phyloP scores from a whole-genome alignment of 1,284 basidiomycete genomes.

The Cryptococcus hybrid region DNA sequence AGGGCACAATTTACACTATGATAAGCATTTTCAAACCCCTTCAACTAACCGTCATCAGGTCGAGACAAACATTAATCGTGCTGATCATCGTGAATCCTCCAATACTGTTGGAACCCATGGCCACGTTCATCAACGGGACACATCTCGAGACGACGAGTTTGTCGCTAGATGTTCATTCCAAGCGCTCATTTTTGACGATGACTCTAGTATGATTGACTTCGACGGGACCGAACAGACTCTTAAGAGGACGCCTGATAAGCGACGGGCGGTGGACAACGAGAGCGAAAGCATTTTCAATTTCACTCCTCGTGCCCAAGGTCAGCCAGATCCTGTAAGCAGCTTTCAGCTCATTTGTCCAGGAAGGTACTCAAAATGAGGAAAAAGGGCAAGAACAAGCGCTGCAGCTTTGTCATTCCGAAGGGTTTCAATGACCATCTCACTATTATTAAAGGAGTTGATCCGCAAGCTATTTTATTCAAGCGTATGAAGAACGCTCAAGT shows the following conservation, averaged over 20 bases:
- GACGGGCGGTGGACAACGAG: neutral
- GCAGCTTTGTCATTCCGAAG: constrained; percentile 8
- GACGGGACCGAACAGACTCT: neutral
- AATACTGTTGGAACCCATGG: no score
- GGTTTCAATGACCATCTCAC: neutral
- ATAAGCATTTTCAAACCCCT: no score
- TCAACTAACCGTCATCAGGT: no score
- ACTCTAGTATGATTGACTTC: neutral
- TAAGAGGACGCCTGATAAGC: neutral
- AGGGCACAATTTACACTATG: no score
- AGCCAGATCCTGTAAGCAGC: neutral
- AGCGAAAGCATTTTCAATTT: constrained; percentile 7
- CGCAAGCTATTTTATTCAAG: constrained; percentile 2
- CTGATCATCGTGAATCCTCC: no score
- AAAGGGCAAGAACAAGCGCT: no score
- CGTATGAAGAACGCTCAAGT: neutral
- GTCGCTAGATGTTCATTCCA: neutral
- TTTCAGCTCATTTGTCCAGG: no score
- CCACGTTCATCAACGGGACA: neutral
- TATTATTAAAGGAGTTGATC: constrained; percentile 1
- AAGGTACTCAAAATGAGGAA: no score
- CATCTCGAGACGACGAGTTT: neutral
- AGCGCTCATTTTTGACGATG: neutral
- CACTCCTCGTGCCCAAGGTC: constrained; percentile 4
- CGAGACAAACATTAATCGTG: no score